Conservation (phyloP, 2,329 filamentous ascomycete genomes). For the Fusarium sterilihyphosum region DNA sequence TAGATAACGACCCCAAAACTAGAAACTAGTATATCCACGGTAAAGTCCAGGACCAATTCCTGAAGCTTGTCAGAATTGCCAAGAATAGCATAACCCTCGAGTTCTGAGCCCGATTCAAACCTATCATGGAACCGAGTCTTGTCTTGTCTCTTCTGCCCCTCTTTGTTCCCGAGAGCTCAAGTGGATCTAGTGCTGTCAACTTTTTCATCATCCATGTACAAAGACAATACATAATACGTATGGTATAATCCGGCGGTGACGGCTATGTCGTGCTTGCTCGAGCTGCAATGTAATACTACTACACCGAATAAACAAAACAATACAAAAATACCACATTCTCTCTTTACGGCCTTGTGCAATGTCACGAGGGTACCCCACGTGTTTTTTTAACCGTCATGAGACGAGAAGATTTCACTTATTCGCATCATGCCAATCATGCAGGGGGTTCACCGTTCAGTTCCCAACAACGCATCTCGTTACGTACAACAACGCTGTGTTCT, state of each 20-base stretch:
- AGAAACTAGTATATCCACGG: conserved; percentile 27
- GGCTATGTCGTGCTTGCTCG: background rate
- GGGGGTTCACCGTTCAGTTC: background rate
- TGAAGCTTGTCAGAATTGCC: conserved; percentile 20
- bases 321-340: background rate
- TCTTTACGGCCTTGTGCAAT: background rate
- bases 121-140: conserved; percentile 18
- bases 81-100: conserved; percentile 6
- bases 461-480: conserved; percentile 14
- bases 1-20: background rate
- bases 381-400: conserved; percentile 32
- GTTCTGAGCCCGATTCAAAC: background rate
- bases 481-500: conserved; percentile 9
- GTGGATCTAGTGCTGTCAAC: conserved; percentile 8
- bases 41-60: conserved; percentile 31
- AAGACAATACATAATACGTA: background rate
- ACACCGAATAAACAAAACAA: background rate
- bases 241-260: conserved; percentile 25
- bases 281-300: background rate
- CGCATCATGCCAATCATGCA: background rate
- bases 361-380: conserved; percentile 24
- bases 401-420: conserved; percentile 25
- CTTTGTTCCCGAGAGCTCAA: background rate
- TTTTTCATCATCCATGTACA: background rate
- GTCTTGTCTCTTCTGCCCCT: background rate